phyloP scores from a whole-genome alignment of 768 basidiomycete species.

The Pleurotus giganteus region DNA sequence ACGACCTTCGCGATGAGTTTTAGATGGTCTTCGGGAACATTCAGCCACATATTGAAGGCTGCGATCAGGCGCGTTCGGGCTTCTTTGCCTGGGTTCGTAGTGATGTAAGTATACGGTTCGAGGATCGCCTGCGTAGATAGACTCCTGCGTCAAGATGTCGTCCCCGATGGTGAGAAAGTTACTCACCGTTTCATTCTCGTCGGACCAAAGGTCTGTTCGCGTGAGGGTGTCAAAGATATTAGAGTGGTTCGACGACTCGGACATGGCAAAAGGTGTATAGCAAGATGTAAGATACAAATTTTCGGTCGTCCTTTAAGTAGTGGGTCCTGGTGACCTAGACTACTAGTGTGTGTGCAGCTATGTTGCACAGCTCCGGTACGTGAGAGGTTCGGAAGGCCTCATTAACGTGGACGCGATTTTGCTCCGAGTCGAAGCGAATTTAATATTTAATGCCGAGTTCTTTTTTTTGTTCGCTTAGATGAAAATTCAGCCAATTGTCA shows the following conservation, averaged over 20 bases:
- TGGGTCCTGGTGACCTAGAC: too few species aligned
- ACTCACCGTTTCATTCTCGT: conserved; percentile 30
- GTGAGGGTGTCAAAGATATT: conserved; percentile 34
- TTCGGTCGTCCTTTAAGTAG: too few species aligned
- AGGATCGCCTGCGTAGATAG: conserved; percentile 58
- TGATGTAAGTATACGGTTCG: conserved; percentile 87
- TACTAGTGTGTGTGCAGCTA: too few species aligned
- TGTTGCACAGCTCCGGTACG: too few species aligned
- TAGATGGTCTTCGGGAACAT: conserved; percentile 74
- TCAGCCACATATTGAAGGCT: conserved; percentile 92
- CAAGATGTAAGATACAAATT: neutral
- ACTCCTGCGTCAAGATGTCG: neutral
- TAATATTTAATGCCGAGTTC: too few species aligned
- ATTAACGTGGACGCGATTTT: too few species aligned
- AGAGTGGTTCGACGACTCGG: conserved; percentile 30
- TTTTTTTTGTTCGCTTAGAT: too few species aligned
- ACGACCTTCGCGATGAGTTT: conserved; percentile 77
- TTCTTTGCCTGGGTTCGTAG: conserved; percentile 88
- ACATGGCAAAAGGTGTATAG: neutral
- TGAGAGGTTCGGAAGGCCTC: too few species aligned
- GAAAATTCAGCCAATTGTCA: too few species aligned
- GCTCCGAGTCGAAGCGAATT: too few species aligned
- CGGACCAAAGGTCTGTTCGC: conserved; percentile 33
- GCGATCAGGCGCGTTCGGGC: conserved; percentile 84
- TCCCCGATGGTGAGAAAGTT: neutral